Conservation (phyloP, 768 basidiomycete genomes). For the Trametes meyenii region DNA sequence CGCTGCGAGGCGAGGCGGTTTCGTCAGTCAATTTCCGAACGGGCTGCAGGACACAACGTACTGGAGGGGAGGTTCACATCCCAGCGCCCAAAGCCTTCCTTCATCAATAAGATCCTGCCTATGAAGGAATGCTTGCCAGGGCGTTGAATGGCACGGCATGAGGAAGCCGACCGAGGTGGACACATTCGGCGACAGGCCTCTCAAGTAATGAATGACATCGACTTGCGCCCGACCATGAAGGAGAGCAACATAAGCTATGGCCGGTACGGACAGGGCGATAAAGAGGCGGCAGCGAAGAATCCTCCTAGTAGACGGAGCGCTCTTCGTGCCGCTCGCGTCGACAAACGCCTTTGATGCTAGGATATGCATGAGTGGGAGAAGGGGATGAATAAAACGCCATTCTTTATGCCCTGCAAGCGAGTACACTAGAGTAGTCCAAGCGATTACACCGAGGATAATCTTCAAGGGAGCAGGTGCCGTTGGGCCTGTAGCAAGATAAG, state of each 20-base stretch:
- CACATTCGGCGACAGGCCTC: slow-evolving; percentile 50
- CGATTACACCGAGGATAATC: slow-evolving; percentile 51
- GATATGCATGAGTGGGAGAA: slow-evolving; percentile 82
- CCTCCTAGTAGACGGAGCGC: neutral
- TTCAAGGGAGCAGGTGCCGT: slow-evolving; percentile 26
- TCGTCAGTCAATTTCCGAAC: slow-evolving; percentile 12
- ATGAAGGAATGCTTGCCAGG: slow-evolving; percentile 89
- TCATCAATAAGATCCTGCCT: slow-evolving; percentile 55
- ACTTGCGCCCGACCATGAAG: slow-evolving; percentile 84
- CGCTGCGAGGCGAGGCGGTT: slow-evolving; percentile 36
- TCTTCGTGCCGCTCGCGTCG: slow-evolving; percentile 32
- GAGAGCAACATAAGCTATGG: slow-evolving; percentile 67
- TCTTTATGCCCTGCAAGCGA: slow-evolving; percentile 93
- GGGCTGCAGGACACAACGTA: slow-evolving; percentile 41
- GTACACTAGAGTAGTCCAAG: slow-evolving; percentile 70
- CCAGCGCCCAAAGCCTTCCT: slow-evolving; percentile 77
- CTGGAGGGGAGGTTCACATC: slow-evolving; percentile 92
- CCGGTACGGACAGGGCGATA: slow-evolving; percentile 58
- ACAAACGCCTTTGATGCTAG: slow-evolving; percentile 75
- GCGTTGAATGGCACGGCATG: slow-evolving; percentile 97
- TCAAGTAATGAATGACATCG: slow-evolving; percentile 69
- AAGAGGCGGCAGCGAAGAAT: slow-evolving; percentile 15
- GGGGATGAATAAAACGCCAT: slow-evolving; percentile 94
- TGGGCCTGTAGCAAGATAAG: slow-evolving; percentile 40
- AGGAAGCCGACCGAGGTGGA: slow-evolving; percentile 70